These are phyloP conservation scores for Aspergillus sclerotioniger DNA, from an alignment of 495 filamentous ascomycete species.

Conservation along the genomic window DNA sequence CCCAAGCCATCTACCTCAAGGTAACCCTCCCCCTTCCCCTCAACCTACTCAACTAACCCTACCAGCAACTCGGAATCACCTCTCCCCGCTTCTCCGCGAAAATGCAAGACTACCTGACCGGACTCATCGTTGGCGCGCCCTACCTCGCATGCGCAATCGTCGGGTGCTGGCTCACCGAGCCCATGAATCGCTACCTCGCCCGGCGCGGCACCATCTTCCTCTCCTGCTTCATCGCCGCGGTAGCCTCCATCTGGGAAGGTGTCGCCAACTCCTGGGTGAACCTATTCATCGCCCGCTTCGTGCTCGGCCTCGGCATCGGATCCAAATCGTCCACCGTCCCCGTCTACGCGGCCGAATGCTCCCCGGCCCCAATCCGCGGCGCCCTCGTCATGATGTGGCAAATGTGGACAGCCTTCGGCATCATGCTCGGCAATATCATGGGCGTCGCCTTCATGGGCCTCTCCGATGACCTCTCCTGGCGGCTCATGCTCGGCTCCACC, in stretches of 20 bases:
- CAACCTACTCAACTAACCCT: neutral
- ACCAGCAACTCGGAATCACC: conserved; percentile 34
- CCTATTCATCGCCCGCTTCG: conserved; percentile 56
- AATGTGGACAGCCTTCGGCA: conserved; percentile 72
- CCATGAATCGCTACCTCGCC: conserved; percentile 53
- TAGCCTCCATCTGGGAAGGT: conserved; percentile 49
- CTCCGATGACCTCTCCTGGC: conserved; percentile 39
- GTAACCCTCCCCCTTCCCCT: conserved; percentile 10
- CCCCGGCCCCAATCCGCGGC: conserved; percentile 55
- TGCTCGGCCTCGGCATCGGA: conserved; percentile 61
- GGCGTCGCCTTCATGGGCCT: conserved; percentile 62
- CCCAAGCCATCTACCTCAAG: conserved; percentile 63
- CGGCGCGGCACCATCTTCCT: conserved; percentile 60
- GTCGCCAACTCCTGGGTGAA: conserved; percentile 51
- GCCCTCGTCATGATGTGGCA: conserved; percentile 65
- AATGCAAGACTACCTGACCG: conserved; percentile 32
- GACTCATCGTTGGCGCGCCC: conserved; percentile 46
- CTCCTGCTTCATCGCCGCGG: conserved; percentile 45
- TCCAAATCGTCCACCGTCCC: conserved; percentile 59
- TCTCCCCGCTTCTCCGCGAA: conserved; percentile 16
- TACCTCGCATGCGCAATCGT: conserved; percentile 43
- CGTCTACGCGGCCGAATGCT: conserved; percentile 57
- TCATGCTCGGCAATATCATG: conserved; percentile 70
- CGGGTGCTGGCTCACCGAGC: conserved; percentile 54
- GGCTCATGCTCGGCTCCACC: conserved; percentile 48